Percentiles rank a stretch among this genome's conserved stretches.
Evolutionary conservation across 2,329 filamentous ascomycete species (phyloP).

Genomic region (Pestalotiopsis sp.): DNA sequence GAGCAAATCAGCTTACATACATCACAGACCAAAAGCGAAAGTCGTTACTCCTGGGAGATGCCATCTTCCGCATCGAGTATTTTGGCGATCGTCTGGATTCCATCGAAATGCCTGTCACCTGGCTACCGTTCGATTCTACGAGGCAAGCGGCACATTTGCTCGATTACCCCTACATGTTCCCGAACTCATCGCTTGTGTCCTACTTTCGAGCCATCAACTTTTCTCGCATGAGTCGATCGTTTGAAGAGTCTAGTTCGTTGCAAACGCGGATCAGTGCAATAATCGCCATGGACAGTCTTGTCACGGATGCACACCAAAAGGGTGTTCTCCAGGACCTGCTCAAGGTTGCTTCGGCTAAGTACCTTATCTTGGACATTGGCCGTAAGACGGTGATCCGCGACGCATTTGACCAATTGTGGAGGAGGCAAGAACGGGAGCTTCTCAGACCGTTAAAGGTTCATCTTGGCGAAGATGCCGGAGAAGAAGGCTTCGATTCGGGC

Average conservation of each 20-base stretch:
- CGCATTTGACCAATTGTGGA: constrained; percentile 87
- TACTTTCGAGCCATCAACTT: constrained; percentile 92
- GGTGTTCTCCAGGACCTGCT: constrained; percentile 65
- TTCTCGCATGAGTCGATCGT: constrained; percentile 79
- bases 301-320: constrained; percentile 60
- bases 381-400: constrained; percentile 70
- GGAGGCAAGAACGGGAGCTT: constrained; percentile 79
- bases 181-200: constrained; percentile 69
- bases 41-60: constrained; percentile 64
- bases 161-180: constrained; percentile 81
- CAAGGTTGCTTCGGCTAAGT: constrained; percentile 69
- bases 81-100: constrained; percentile 76
- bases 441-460: constrained; percentile 86
- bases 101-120: constrained; percentile 74
- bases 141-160: constrained; percentile 73
- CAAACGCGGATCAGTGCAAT: constrained; percentile 59
- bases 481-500: constrained; percentile 90
- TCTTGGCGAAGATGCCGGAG: constrained; percentile 78
- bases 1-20: constrained; percentile 13
- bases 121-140: constrained; percentile 63
- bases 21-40: constrained; percentile 61
- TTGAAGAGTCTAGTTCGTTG: constrained; percentile 67
- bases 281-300: constrained; percentile 55
- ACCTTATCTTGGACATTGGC: constrained; percentile 70
- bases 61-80: constrained; percentile 75